Conservation (phyloP, 148 eudicot species). For the Rhododendron williamsianum region DNA sequence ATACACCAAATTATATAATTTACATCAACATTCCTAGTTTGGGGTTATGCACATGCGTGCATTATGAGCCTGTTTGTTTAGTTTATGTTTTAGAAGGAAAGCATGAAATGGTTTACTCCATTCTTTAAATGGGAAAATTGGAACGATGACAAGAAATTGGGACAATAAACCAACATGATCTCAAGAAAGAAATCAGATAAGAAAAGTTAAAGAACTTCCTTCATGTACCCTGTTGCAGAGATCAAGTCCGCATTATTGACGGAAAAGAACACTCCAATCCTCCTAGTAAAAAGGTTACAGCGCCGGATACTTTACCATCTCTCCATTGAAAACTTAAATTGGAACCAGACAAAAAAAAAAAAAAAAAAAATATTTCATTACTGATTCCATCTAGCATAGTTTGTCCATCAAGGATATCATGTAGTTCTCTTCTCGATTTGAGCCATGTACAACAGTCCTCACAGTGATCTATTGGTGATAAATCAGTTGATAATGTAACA, state of each 20-base stretch:
- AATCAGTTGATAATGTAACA: slow-evolving; percentile 51
- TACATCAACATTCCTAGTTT: no score
- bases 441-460: slow-evolving; percentile 55
- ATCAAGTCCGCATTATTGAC: background rate
- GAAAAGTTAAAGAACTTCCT: no score
- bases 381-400: slow-evolving; percentile 46
- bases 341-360: background rate
- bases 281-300: background rate
- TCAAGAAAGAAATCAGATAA: no score
- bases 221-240: no score
- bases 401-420: slow-evolving; percentile 63
- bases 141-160: no score
- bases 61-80: no score
- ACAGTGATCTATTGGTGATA: slow-evolving; percentile 41
- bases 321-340: background rate
- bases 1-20: no score
- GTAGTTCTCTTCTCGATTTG: slow-evolving; percentile 58
- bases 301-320: background rate
- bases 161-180: no score
- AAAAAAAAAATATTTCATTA: slow-evolving; percentile 40
- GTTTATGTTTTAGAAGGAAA: no score
- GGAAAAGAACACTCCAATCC: background rate
- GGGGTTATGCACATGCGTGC: no score
- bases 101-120: no score
- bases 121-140: no score